These are phyloP conservation scores for Funneliformis geosporum DNA, from an alignment of 192 early-diverging fungal species.

Conservation along the genomic window DNA sequence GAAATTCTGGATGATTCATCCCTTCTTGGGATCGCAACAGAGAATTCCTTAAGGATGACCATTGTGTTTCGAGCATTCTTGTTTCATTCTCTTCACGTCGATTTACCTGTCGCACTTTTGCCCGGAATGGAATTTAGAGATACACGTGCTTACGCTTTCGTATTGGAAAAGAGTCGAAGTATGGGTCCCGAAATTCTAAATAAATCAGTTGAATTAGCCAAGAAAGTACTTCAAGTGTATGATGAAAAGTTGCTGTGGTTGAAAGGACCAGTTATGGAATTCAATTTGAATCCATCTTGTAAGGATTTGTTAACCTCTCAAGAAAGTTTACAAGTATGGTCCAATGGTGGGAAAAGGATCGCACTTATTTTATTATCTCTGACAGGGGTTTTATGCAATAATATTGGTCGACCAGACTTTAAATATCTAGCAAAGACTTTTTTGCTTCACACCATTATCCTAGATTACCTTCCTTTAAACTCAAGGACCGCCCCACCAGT, in stretches of 20 bases:
- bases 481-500: background rate
- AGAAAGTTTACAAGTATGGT: background rate
- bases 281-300: background rate
- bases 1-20: background rate
- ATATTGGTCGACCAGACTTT: background rate
- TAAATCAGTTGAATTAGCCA: no score
- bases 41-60: background rate
- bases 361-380: background rate
- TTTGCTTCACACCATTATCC: slow-evolving; percentile 23
- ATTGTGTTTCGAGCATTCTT: background rate
- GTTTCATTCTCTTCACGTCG: background rate
- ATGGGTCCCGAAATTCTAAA: background rate
- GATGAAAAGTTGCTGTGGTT: background rate
- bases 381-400: background rate
- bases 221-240: background rate
- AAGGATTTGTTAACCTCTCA: background rate
- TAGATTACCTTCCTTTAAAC: slow-evolving; percentile 32
- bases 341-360: slow-evolving; percentile 6
- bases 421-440: background rate
- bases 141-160: slow-evolving; percentile 19
- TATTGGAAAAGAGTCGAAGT: slow-evolving; percentile 4
- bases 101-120: slow-evolving; percentile 24
- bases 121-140: slow-evolving; percentile 27
- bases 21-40: background rate
- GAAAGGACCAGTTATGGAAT: background rate